These are phyloP conservation scores for Didymosphaeria variabile DNA, from an alignment of 2,329 filamentous ascomycete species.

Conservation along the genomic window DNA sequence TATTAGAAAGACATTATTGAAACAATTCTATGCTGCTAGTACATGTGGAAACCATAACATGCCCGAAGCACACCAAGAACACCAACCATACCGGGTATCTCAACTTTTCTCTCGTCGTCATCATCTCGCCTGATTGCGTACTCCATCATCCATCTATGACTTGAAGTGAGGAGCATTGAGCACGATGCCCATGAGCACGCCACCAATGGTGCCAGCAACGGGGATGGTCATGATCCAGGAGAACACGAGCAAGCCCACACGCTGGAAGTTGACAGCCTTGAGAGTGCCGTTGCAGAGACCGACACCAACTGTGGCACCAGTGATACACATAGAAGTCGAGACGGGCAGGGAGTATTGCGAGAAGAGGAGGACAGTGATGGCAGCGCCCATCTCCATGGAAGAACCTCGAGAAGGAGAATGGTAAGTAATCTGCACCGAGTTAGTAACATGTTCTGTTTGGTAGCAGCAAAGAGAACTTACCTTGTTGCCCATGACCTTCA, in stretches of 20 bases:
- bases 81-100: background rate
- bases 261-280: constrained; percentile 77
- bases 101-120: constrained; percentile 4
- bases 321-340: constrained; percentile 75
- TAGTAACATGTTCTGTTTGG: constrained; percentile 14
- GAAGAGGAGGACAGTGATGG: constrained; percentile 79
- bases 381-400: constrained; percentile 83
- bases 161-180: constrained; percentile 67
- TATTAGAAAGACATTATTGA: background rate
- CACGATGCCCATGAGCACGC: constrained; percentile 56
- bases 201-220: constrained; percentile 66
- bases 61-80: background rate
- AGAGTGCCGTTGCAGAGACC: constrained; percentile 77
- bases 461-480: constrained; percentile 21
- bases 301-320: constrained; percentile 79
- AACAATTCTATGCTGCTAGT: background rate
- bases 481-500: constrained; percentile 88
- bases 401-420: constrained; percentile 48
- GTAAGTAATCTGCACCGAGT: constrained; percentile 9
- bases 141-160: background rate
- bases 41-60: background rate
- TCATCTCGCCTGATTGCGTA: background rate
- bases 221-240: constrained; percentile 73
- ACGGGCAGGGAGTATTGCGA: constrained; percentile 79
- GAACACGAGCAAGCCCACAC: constrained; percentile 71